phyloP scores from a whole-genome alignment of 2,329 filamentous ascomycete species.

The Trichoderma oligosporum region DNA sequence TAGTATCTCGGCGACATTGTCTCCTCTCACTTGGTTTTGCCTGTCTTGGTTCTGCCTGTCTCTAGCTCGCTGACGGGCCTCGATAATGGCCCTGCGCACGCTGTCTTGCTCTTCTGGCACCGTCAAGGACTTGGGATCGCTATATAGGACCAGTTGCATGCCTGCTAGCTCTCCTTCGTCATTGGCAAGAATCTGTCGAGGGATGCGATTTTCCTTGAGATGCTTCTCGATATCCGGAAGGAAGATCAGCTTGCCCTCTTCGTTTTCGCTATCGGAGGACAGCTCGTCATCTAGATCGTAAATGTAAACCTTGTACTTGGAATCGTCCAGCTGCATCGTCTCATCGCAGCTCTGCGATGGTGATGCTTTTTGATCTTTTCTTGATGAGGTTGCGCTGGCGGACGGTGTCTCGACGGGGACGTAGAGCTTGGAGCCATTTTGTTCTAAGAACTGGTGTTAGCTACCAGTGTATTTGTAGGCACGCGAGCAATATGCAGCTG shows the following conservation, averaged over 20 bases:
- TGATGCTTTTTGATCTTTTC: constrained; percentile 5
- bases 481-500: no score
- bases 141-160: constrained; percentile 80
- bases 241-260: constrained; percentile 66
- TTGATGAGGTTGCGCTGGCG: constrained; percentile 20
- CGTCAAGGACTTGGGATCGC: constrained; percentile 70
- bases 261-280: constrained; percentile 45
- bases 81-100: constrained; percentile 78
- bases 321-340: constrained; percentile 80
- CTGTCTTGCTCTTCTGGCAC: constrained; percentile 71
- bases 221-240: constrained; percentile 82
- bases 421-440: constrained; percentile 61
- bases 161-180: constrained; percentile 52
- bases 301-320: constrained; percentile 84
- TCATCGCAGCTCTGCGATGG: constrained; percentile 44
- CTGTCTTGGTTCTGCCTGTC: constrained; percentile 58
- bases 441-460: constrained; percentile 44
- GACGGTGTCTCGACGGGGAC: constrained; percentile 57
- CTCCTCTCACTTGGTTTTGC: constrained; percentile 34
- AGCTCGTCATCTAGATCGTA: constrained; percentile 87
- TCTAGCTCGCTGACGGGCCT: constrained; percentile 66
- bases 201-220: constrained; percentile 65
- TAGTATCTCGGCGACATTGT: background rate
- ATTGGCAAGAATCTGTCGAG: constrained; percentile 61
- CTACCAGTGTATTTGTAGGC: no score